A percentile compares a stretch with the other conserved stretches of the same genome.
These are phyloP conservation scores for Eucalyptus virginea DNA, from an alignment of 345 rosid species.

Conservation along the genomic window DNA sequence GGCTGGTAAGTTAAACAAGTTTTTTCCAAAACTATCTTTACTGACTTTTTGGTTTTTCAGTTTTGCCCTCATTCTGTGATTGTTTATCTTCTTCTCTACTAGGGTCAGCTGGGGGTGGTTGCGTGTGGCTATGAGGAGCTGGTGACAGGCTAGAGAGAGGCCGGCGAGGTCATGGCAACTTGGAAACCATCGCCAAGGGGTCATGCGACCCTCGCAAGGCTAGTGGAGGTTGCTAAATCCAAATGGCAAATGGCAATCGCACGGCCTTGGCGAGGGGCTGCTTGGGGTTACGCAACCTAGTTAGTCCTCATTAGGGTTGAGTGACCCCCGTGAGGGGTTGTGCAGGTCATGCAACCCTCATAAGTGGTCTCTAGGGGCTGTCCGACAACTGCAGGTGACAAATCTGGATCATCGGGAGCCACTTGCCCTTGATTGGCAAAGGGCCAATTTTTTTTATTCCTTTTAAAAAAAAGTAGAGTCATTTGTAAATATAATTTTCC, in stretches of 20 bases:
- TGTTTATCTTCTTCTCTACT: rapidly evolving
- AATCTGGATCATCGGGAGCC: rapidly evolving
- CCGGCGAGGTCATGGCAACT: rapidly evolving
- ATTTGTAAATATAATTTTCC: no score
- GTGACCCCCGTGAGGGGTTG: no score
- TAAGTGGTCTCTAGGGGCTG: rapidly evolving
- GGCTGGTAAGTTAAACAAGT: rapidly evolving
- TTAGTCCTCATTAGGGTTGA: rapidly evolving
- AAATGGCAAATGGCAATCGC: rapidly evolving
- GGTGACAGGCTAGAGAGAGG: rapidly evolving
- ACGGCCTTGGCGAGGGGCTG: rapidly evolving
- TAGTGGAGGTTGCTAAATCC: rapidly evolving
- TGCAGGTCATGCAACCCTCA: rapidly evolving
- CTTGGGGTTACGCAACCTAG: rapidly evolving
- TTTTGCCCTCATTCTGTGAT: rapidly evolving
- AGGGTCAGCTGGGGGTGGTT: rapidly evolving
- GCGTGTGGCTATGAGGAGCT: rapidly evolving
- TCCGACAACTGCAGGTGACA: rapidly evolving
- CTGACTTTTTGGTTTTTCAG: rapidly evolving
- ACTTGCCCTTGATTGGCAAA: no score
- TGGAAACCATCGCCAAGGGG: rapidly evolving
- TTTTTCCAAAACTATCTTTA: no score
- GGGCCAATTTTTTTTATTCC: rapidly evolving
- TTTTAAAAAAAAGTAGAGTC: no score
- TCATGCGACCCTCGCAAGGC: rapidly evolving